Conservation (phyloP, 306 rosid genomes). For the Medicago lupulina region DNA sequence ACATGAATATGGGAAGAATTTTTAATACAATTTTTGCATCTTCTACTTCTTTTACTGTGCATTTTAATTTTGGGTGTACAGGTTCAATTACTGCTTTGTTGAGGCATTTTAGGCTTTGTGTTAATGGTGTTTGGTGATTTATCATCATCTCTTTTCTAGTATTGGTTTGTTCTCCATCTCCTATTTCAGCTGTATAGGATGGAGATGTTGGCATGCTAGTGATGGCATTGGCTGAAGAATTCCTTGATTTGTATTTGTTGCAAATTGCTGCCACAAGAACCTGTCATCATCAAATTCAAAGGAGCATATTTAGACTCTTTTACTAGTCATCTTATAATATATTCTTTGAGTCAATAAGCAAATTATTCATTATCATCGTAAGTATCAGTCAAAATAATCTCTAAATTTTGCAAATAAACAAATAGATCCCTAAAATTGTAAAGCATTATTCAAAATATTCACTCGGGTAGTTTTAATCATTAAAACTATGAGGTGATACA, state of each 20-base stretch:
- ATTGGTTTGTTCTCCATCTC: constrained; percentile 38
- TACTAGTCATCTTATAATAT: background rate
- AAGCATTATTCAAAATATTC: too few species aligned
- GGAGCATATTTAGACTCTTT: background rate
- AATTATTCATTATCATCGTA: background rate
- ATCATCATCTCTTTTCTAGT: constrained; percentile 19
- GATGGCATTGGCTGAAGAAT: constrained; percentile 53
- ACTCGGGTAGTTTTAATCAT: background rate
- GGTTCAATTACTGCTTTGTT: constrained; percentile 57
- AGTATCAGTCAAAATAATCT: background rate
- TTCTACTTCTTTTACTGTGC: constrained; percentile 71
- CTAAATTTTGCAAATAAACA: background rate
- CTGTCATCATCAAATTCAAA: constrained; percentile 49
- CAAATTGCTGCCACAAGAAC: constrained; percentile 72
- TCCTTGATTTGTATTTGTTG: constrained; percentile 45
- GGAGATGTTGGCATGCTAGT: constrained; percentile 51
- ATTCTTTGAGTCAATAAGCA: background rate
- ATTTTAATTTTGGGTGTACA: constrained; percentile 54
- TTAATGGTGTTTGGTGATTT: constrained; percentile 33
- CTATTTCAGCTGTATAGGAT: constrained; percentile 35
- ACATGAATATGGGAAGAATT: constrained; percentile 71
- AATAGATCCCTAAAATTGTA: too few species aligned
- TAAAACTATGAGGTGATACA: background rate
- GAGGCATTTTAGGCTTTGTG: constrained; percentile 60
- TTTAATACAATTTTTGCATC: constrained; percentile 63